Conservation (phyloP, 306 rosid genomes). For the Inga laurina region DNA sequence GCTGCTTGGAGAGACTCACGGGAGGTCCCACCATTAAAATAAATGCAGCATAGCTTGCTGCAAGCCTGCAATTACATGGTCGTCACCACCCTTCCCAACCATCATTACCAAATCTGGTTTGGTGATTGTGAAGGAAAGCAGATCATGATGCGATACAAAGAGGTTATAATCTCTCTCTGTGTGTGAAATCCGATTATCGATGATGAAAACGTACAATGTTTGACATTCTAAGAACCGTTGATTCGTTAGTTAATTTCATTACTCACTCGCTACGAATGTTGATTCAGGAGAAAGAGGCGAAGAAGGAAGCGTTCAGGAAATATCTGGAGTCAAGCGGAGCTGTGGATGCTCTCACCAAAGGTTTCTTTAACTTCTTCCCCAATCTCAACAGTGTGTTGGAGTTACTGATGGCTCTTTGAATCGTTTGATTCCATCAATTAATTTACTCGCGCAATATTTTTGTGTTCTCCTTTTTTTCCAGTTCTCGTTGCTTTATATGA, state of each 20-base stretch:
- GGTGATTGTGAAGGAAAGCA: conserved; percentile 27
- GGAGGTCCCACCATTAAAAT: not conserved
- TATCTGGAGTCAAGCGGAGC: conserved; percentile 91
- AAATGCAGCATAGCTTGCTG: not conserved
- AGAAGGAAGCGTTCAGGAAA: conserved; percentile 90
- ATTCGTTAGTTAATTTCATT: not conserved
- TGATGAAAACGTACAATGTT: not conserved
- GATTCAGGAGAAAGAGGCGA: conserved; percentile 83
- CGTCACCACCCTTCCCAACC: not conserved
- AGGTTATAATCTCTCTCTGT: conserved; percentile 39
- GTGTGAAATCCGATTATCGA: not conserved
- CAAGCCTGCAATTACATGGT: too few relatives aligned
- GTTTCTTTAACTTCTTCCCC: conserved; percentile 30
- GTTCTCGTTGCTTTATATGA: conserved; percentile 92
- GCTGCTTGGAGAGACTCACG: not conserved
- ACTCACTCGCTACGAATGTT: not conserved
- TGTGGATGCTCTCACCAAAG: conserved; percentile 95
- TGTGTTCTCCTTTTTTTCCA: conserved; percentile 35
- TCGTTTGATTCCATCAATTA: not conserved
- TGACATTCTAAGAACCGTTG: not conserved
- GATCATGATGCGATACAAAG: conserved; percentile 74
- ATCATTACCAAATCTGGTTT: not conserved
- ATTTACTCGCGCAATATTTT: not conserved
- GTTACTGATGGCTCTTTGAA: not conserved
- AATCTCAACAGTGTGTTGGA: not conserved